Conservation (phyloP, 192 early-diverging fungal species). For the Coemansia biformis region DNA sequence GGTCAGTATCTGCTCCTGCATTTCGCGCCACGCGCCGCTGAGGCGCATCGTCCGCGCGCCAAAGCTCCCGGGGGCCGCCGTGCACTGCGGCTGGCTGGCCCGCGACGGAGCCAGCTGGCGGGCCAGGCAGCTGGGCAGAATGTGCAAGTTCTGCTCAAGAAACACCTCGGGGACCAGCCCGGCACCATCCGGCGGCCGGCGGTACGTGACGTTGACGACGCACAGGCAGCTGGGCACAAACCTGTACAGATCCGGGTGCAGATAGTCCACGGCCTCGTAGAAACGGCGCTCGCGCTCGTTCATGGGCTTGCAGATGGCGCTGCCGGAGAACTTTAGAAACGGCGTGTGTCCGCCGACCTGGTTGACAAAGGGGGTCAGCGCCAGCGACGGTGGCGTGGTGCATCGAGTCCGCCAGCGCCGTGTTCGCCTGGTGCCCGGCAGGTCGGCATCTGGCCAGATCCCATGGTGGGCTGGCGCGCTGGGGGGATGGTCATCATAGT, state of each 20-base stretch:
- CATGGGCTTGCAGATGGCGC: constrained; percentile 94
- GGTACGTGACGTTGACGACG: constrained; percentile 89
- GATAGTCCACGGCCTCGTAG: constrained; percentile 79
- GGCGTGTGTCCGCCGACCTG: constrained; percentile 96
- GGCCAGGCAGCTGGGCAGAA: constrained; percentile 69
- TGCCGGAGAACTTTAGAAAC: constrained; percentile 92
- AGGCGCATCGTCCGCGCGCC: constrained; percentile 48
- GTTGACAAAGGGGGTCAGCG: constrained; percentile 73
- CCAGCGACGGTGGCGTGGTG: constrained; percentile 56
- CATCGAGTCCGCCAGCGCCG: constrained; percentile 18
- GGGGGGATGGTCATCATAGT: too few species aligned
- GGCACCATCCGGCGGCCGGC: constrained; percentile 26
- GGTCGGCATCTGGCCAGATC: too few species aligned
- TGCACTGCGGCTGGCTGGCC: constrained; percentile 26
- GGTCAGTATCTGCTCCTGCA: constrained; percentile 83
- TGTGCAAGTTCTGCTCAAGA: constrained; percentile 85
- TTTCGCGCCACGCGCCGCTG: constrained; percentile 59
- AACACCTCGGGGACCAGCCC: constrained; percentile 60
- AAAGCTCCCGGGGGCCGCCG: constrained; percentile 45
- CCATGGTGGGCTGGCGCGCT: too few species aligned
- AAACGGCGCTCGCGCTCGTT: constrained; percentile 76
- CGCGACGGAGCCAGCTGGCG: constrained; percentile 28
- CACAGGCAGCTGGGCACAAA: constrained; percentile 93
- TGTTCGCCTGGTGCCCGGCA: neutral
- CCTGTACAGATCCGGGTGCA: constrained; percentile 70